Conservation (phyloP, 1,139 yeast genomes). For the Meyerozyma elateridarum region DNA sequence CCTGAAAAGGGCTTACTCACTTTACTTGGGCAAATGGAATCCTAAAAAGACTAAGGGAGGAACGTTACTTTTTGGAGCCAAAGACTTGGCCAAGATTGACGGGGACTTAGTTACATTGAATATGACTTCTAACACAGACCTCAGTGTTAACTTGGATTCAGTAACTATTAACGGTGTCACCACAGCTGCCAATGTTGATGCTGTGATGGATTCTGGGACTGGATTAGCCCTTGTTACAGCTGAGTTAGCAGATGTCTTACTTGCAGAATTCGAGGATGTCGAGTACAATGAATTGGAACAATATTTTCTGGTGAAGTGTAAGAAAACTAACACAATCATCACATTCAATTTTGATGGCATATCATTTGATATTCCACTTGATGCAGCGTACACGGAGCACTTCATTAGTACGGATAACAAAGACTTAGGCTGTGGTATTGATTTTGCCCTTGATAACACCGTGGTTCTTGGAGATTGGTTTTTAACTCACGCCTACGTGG, state of each 20-base stretch:
- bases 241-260: conserved; percentile 12
- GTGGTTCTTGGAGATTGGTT: conserved; percentile 32
- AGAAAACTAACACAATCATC: conserved; percentile 19
- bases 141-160: conserved; percentile 9
- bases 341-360: background rate
- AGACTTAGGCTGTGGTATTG: conserved; percentile 18
- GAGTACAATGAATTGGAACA: conserved; percentile 14
- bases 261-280: conserved; percentile 13
- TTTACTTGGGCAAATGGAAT: conserved; percentile 16
- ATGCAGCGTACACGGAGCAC: conserved; percentile 8
- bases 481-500: conserved; percentile 33
- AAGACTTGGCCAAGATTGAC: conserved; percentile 14
- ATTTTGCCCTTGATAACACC: conserved; percentile 12
- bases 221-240: conserved; percentile 27
- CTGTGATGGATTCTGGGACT: conserved; percentile 36
- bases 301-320: conserved; percentile 27
- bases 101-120: conserved; percentile 13
- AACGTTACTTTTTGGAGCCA: conserved; percentile 12
- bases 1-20: conserved; percentile 27
- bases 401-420: conserved; percentile 23
- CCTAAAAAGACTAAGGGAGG: conserved; percentile 17
- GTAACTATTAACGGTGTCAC: conserved; percentile 7
- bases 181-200: conserved; percentile 4
- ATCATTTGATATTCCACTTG: background rate
- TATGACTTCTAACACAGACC: conserved; percentile 5